Percentiles rank a stretch among this genome's conserved stretches.
phyloP scores from a whole-genome alignment of 2,329 filamentous ascomycete genomes.

The Orbilia quercus region DNA sequence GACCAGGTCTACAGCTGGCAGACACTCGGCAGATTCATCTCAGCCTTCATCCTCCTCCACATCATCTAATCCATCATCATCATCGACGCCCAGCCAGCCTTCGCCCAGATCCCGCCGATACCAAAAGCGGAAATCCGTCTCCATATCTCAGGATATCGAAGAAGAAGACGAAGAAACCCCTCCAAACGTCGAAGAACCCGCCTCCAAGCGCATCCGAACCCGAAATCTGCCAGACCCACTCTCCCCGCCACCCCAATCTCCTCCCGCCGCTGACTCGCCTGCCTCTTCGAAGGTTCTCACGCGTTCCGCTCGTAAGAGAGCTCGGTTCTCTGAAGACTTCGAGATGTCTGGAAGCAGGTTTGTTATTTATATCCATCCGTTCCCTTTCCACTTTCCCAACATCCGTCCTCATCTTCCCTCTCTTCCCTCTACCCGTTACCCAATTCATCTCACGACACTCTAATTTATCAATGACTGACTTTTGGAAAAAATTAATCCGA shows the following conservation, averaged over 20 bases:
- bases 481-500: too few relatives aligned
- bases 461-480: too few relatives aligned
- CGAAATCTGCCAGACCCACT: conserved; percentile 46
- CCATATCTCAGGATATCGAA: conserved; percentile 43
- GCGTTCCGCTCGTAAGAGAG: conserved; percentile 56
- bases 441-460: too few relatives aligned
- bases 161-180: conserved; percentile 33
- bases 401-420: too few relatives aligned
- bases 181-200: conserved; percentile 25
- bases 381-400: too few relatives aligned
- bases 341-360: conserved; percentile 55
- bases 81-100: conserved; percentile 34
- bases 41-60: conserved; percentile 44
- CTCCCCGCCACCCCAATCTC: conserved; percentile 41
- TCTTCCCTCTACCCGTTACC: not conserved
- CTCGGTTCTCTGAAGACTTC: conserved; percentile 55
- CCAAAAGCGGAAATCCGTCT: conserved; percentile 50
- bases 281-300: conserved; percentile 49
- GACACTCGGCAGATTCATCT: conserved; percentile 56
- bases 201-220: conserved; percentile 41
- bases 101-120: conserved; percentile 35
- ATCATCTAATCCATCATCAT: conserved; percentile 18
- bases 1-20: conserved; percentile 56
- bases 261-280: conserved; percentile 48
- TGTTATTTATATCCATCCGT: conserved; percentile 1